phyloP scores from a whole-genome alignment of 2,329 filamentous ascomycete genomes.

The Pyricularia grisea region DNA sequence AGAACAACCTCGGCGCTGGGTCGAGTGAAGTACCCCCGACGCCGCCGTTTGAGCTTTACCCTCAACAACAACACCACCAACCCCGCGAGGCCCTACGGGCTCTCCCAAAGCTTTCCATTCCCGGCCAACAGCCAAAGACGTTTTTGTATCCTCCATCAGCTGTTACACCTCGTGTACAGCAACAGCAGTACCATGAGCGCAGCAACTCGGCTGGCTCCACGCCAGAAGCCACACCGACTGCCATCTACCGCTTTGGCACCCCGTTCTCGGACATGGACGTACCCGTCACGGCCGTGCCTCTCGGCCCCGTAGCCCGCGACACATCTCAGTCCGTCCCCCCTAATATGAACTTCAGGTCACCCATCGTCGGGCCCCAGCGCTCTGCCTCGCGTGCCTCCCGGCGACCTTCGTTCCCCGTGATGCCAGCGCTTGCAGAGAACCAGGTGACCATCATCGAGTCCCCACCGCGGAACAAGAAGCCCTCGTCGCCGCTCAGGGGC shows the following conservation, averaged over 20 bases:
- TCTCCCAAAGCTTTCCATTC: conserved; percentile 55
- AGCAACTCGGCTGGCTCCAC: conserved; percentile 21
- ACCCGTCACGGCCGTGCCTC: conserved; percentile 63
- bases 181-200: conserved; percentile 9
- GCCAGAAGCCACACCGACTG: conserved; percentile 48
- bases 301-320: conserved; percentile 67
- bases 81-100: conserved; percentile 47
- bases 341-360: conserved; percentile 71
- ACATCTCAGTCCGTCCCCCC: conserved; percentile 86
- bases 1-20: conserved; percentile 44
- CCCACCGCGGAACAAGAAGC: conserved; percentile 24
- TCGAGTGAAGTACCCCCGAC: conserved; percentile 54
- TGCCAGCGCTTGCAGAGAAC: conserved; percentile 63
- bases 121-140: conserved; percentile 22
- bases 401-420: conserved; percentile 57
- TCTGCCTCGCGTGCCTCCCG: conserved; percentile 49
- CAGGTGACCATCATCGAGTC: conserved; percentile 26
- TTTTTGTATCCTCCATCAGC: conserved; percentile 1
- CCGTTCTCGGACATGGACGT: conserved; percentile 88
- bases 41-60: conserved; percentile 58
- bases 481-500: conserved; percentile 19
- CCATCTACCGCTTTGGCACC: conserved; percentile 68
- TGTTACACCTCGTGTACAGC: conserved; percentile 7
- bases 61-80: conserved; percentile 19
- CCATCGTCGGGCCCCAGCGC: conserved; percentile 26